These are phyloP conservation scores for Melampsora larici-populina DNA, from an alignment of 1,284 basidiomycete species.

Conservation along the genomic window DNA sequence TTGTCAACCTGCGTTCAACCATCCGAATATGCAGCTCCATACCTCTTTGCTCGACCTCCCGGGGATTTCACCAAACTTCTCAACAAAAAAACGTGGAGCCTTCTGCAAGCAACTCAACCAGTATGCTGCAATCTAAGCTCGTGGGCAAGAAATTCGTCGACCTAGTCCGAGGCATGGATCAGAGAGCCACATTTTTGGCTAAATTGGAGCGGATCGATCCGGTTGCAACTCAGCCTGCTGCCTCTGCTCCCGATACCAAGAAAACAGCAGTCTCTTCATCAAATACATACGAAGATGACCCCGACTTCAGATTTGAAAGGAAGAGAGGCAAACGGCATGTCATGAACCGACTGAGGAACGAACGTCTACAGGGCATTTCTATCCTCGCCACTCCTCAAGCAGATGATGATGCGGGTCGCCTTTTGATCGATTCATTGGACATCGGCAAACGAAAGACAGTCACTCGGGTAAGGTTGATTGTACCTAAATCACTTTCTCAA, in stretches of 20 bases:
- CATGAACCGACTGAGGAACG: conserved; percentile 24
- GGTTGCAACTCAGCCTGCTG: background rate
- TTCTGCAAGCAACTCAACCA: no score
- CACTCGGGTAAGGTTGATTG: conserved; percentile 4
- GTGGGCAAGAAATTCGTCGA: background rate
- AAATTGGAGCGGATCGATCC: background rate
- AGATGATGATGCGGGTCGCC: no score
- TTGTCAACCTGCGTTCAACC: no score
- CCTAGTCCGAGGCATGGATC: background rate
- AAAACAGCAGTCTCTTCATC: background rate
- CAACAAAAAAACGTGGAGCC: no score
- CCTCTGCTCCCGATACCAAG: background rate
- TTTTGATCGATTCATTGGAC: conserved; percentile 10
- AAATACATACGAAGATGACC: conserved; percentile 17
- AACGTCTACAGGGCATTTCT: conserved; percentile 7
- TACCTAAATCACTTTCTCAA: background rate
- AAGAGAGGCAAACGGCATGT: conserved; percentile 29
- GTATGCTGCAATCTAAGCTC: no score
- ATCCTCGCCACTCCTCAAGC: background rate
- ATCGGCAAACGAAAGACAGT: conserved; percentile 13
- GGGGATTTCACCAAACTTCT: no score
- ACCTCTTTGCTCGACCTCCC: no score
- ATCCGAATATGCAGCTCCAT: no score
- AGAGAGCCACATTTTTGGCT: background rate
- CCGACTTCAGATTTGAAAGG: conserved; percentile 18